Conservation (phyloP, 768 basidiomycete genomes). For the Cystobasidiopsis lactophilus region DNA sequence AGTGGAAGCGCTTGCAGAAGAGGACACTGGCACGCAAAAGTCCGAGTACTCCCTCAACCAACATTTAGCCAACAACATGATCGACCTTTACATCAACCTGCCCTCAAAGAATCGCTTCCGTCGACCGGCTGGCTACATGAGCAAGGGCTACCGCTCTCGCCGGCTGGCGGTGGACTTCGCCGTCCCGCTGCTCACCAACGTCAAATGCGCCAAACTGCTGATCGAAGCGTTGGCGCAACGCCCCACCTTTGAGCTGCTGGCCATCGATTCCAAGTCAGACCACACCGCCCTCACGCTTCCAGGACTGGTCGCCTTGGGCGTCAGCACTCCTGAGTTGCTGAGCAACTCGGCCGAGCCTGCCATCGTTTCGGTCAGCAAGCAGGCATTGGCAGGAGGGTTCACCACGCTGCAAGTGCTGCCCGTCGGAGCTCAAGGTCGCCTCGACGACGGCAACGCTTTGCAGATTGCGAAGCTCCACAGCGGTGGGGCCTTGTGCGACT, state of each 20-base stretch:
- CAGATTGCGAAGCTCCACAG: constrained; percentile 47
- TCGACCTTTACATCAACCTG: constrained; percentile 98
- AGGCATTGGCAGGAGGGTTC: constrained; percentile 73
- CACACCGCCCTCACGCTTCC: constrained; percentile 77
- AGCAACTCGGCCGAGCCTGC: constrained; percentile 32
- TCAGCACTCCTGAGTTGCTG: constrained; percentile 57
- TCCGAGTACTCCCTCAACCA: constrained; percentile 93
- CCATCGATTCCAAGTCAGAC: constrained; percentile 79
- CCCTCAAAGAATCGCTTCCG: constrained; percentile 96
- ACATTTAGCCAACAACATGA: constrained; percentile 58
- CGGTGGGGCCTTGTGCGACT: constrained; percentile 60
- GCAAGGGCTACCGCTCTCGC: constrained; percentile 87
- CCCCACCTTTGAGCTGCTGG: constrained; percentile 73
- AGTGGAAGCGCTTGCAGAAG: constrained; percentile 46
- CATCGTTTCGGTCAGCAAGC: constrained; percentile 46
- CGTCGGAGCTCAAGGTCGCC: constrained; percentile 37
- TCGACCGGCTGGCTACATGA: constrained; percentile 86
- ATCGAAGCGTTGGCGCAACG: constrained; percentile 78
- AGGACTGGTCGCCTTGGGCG: constrained; percentile 66
- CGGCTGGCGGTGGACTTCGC: constrained; percentile 99
- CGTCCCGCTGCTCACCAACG: constrained; percentile 87
- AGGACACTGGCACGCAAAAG: constrained; percentile 52
- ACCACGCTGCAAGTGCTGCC: constrained; percentile 64
- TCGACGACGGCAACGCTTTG: constrained; percentile 46
- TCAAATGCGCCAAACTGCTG: constrained; percentile 93